These are phyloP conservation scores for Stemphylium lycopersici DNA, from an alignment of 2,329 filamentous ascomycete species.

Conservation along the genomic window DNA sequence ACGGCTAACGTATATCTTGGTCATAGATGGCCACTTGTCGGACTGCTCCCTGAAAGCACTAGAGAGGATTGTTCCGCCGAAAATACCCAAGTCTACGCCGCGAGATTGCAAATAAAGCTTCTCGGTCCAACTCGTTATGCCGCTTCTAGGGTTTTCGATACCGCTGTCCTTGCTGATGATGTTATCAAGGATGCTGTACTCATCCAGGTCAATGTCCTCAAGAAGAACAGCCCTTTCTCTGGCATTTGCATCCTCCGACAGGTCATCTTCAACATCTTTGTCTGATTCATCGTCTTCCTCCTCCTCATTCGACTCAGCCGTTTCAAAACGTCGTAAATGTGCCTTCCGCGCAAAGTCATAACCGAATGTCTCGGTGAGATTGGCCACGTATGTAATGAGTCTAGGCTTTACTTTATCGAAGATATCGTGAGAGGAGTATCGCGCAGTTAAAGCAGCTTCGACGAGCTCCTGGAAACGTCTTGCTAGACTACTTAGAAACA, in stretches of 20 bases:
- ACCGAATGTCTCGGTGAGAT: background rate
- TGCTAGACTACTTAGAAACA: slow-evolving; percentile 49
- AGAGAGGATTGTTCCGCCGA: slow-evolving; percentile 17
- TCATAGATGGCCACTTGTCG: slow-evolving; percentile 59
- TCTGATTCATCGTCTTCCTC: background rate
- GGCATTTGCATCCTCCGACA: background rate
- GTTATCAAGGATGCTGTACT: background rate
- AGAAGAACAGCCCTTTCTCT: background rate
- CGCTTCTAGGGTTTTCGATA: slow-evolving; percentile 6
- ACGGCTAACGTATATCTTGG: slow-evolving; percentile 58
- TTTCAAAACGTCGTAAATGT: background rate
- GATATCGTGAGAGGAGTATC: slow-evolving; percentile 33
- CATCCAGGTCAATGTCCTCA: slow-evolving; percentile 1
- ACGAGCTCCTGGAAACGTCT: slow-evolving; percentile 49
- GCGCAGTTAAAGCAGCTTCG: slow-evolving; percentile 41
- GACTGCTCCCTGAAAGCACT: slow-evolving; percentile 54
- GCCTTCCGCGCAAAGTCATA: slow-evolving; percentile 4
- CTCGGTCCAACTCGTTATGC: slow-evolving; percentile 10
- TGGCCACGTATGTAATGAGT: slow-evolving; percentile 4
- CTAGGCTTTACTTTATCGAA: slow-evolving; percentile 1
- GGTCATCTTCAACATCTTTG: background rate
- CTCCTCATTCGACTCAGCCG: background rate
- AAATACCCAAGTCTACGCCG: slow-evolving; percentile 5
- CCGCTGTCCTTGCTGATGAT: background rate
- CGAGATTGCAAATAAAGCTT: slow-evolving; percentile 3